Percentiles rank a stretch among this genome's conserved stretches.
Conservation (phyloP, 768 basidiomycete species). For the Calocybe indica region DNA sequence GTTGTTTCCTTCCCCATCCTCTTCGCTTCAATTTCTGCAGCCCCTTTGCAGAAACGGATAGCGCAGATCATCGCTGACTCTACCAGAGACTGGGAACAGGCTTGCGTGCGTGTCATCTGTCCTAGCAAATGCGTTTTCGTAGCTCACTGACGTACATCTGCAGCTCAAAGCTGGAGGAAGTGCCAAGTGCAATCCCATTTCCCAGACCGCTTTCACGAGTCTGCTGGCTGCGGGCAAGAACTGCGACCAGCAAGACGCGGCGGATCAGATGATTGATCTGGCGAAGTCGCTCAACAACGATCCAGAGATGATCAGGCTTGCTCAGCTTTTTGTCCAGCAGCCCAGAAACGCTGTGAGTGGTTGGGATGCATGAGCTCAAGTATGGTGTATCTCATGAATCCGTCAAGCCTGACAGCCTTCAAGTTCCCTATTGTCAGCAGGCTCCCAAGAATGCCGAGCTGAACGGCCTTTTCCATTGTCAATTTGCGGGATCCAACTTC, state of each 20-base stretch:
- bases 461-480: constrained; percentile 48
- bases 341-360: constrained; percentile 41
- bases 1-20: constrained; percentile 21
- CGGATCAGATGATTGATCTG: constrained; percentile 46
- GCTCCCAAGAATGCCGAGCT: constrained; percentile 44
- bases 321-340: constrained; percentile 45
- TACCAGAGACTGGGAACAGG: constrained; percentile 43
- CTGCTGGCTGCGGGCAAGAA: constrained; percentile 39
- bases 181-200: constrained; percentile 38
- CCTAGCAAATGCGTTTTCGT: neutral
- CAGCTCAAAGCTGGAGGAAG: constrained; percentile 40
- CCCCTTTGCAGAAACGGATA: constrained; percentile 40
- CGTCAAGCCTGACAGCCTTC: constrained; percentile 36
- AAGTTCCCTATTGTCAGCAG: constrained; percentile 43
- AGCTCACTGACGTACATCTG: neutral
- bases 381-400: neutral
- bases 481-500: constrained; percentile 37
- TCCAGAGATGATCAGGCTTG: constrained; percentile 36
- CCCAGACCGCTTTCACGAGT: constrained; percentile 36
- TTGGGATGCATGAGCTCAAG: neutral
- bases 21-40: constrained; percentile 21
- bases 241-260: constrained; percentile 43
- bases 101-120: constrained; percentile 35
- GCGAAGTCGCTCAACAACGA: constrained; percentile 32
- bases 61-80: constrained; percentile 42